These are phyloP conservation scores for Hemisphaericaspora xylanilytica DNA, from an alignment of 1,139 yeast species.

Conservation along the genomic window DNA sequence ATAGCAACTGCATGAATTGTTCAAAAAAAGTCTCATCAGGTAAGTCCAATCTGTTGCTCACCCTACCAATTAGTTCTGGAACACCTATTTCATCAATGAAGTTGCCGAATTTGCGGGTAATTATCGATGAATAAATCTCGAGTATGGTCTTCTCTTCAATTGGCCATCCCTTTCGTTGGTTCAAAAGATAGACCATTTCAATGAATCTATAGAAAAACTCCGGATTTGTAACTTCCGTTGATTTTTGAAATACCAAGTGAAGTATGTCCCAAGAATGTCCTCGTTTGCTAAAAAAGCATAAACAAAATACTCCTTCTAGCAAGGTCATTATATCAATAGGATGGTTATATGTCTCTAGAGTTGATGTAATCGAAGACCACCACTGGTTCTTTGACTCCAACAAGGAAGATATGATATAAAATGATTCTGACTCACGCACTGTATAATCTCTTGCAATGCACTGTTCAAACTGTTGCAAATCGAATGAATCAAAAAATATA, in stretches of 20 bases:
- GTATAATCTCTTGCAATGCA: slow-evolving; percentile 5
- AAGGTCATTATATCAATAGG: slow-evolving; percentile 5
- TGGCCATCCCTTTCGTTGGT: slow-evolving; percentile 33
- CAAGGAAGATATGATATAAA: slow-evolving; percentile 10
- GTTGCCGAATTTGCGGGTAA: slow-evolving; percentile 36
- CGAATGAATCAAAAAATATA: slow-evolving; percentile 13
- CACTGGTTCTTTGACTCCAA: slow-evolving; percentile 7
- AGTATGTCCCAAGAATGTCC: slow-evolving; percentile 12
- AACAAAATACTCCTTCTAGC: slow-evolving; percentile 15
- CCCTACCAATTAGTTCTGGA: slow-evolving; percentile 25
- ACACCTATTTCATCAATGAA: slow-evolving; percentile 33
- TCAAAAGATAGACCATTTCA: slow-evolving; percentile 29
- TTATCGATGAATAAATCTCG: slow-evolving; percentile 29
- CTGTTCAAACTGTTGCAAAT: slow-evolving; percentile 7
- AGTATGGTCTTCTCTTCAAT: slow-evolving; percentile 35
- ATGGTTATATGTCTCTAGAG: slow-evolving; percentile 7
- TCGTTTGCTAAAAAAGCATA: slow-evolving; percentile 10
- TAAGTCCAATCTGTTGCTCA: slow-evolving; percentile 31
- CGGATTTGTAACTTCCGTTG: slow-evolving; percentile 4
- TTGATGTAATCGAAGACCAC: slow-evolving; percentile 9
- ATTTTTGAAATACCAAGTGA: slow-evolving; percentile 9
- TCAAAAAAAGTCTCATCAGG: slow-evolving; percentile 38
- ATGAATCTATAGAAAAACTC: slow-evolving; percentile 26
- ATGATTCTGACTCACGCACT: slow-evolving; percentile 13
- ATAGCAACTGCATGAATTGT: slow-evolving; percentile 35